These are phyloP conservation scores for Gaeumannomyces sp. DNA, from an alignment of 2,329 filamentous ascomycete genomes.

Conservation along the genomic window DNA sequence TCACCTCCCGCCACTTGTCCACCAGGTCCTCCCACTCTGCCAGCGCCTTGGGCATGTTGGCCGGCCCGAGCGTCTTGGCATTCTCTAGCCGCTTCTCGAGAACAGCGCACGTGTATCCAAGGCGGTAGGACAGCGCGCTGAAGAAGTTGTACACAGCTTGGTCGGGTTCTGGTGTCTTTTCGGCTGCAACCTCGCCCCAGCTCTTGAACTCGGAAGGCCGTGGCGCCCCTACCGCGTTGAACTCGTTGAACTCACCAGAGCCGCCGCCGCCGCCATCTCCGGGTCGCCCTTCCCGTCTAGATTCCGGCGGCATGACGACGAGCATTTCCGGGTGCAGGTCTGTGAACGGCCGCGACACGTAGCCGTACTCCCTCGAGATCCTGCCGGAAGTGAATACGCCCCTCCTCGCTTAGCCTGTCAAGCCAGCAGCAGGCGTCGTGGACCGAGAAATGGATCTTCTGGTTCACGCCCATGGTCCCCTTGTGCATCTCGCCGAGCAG, in stretches of 20 bases:
- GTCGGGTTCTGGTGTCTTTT: constrained; percentile 7
- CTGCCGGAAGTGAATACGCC: constrained; percentile 17
- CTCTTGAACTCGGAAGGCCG: constrained; percentile 13
- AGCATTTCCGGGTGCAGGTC: constrained; percentile 26
- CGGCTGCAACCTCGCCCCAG: constrained; percentile 14
- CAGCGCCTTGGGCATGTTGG: constrained; percentile 6
- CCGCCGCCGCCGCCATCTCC: not conserved
- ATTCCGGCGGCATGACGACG: constrained; percentile 7
- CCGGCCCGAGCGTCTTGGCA: not conserved
- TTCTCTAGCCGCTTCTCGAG: constrained; percentile 14
- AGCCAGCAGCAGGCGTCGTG: constrained; percentile 26
- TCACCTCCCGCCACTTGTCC: constrained; percentile 7
- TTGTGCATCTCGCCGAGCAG: constrained; percentile 24
- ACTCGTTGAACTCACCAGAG: not conserved
- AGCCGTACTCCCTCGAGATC: constrained; percentile 19
- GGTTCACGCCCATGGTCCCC: constrained; percentile 16
- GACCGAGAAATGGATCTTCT: constrained; percentile 21
- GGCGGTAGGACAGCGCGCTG: constrained; percentile 20
- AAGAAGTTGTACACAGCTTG: constrained; percentile 21
- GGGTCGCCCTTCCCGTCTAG: not conserved
- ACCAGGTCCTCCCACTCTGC: constrained; percentile 10
- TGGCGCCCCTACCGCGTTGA: constrained; percentile 14
- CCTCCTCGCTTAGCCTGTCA: constrained; percentile 19
- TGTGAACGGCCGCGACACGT: constrained; percentile 21
- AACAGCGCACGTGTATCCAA: constrained; percentile 20